Conservation (phyloP, 2,329 filamentous ascomycete genomes). For the Hypoxylon sp. region DNA sequence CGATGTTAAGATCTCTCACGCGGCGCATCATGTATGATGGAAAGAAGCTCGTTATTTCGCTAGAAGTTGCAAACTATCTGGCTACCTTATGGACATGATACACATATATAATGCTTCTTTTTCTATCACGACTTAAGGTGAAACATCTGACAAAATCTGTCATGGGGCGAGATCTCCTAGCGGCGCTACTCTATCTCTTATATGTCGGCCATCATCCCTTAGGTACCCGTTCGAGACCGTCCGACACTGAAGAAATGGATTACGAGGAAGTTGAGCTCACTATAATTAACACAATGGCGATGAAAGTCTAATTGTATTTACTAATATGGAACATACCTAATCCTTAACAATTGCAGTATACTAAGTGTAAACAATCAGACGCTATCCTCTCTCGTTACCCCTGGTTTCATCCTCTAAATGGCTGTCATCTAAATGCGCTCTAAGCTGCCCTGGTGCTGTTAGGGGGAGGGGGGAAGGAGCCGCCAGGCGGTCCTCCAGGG, state of each 20-base stretch:
- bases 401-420: background rate
- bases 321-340: background rate
- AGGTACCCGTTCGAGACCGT: background rate
- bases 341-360: background rate
- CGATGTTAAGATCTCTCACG: no score
- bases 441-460: constrained; percentile 23
- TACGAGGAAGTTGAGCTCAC: background rate
- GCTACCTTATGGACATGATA: no score
- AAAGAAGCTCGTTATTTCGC: no score
- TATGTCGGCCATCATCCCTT: no score
- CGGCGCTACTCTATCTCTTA: no score
- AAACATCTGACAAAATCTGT: no score
- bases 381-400: background rate
- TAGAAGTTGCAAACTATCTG: no score
- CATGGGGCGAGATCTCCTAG: no score
- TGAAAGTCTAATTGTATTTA: constrained; percentile 31
- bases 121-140: no score
- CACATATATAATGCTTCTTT: no score
- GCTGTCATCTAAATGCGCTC: background rate
- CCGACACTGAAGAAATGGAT: background rate
- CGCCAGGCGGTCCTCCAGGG: constrained; percentile 10
- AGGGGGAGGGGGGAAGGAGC: constrained; percentile 29
- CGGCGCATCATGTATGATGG: no score
- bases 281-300: constrained; percentile 17
- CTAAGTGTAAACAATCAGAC: constrained; percentile 2